Evolutionary conservation across 345 rosid species (phyloP).

Genomic region (Barbarea vulgaris): DNA sequence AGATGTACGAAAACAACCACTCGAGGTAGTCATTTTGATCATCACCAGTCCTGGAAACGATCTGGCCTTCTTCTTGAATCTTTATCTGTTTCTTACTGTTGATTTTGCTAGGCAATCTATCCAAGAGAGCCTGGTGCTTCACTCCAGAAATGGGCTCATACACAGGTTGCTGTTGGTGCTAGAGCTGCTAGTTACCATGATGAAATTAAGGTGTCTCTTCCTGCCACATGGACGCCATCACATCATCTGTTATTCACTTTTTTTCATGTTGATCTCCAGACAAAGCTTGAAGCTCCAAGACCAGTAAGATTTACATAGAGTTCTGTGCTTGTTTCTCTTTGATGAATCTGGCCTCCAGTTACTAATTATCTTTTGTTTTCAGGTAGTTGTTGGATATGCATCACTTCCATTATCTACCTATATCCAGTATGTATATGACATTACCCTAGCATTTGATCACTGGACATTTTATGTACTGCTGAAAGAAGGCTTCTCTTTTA

Average conservation of each 20-base stretch:
- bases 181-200: constrained; percentile 90
- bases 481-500: constrained; percentile 23
- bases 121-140: constrained; percentile 77
- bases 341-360: constrained; percentile 22
- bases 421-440: constrained; percentile 74
- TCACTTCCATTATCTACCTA: constrained; percentile 87
- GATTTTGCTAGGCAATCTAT: constrained; percentile 71
- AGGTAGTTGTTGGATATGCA: constrained; percentile 95
- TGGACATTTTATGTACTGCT: constrained; percentile 14
- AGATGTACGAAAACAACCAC: constrained; percentile 86
- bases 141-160: constrained; percentile 86
- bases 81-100: constrained; percentile 34
- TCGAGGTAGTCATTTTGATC: constrained; percentile 66
- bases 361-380: constrained; percentile 24
- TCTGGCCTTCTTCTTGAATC: constrained; percentile 7
- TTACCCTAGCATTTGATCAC: constrained; percentile 9
- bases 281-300: constrained; percentile 97
- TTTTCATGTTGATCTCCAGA: constrained; percentile 95
- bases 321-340: constrained; percentile 27
- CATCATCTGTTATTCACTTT: constrained; percentile 98
- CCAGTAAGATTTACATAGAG: constrained; percentile 60
- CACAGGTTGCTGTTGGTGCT: constrained; percentile 87
- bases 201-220: constrained; percentile 85
- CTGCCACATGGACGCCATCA: constrained; percentile 89
- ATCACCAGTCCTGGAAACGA: constrained; percentile 23